Conservation (phyloP, 768 basidiomycete genomes). For the Lentinula sp. region DNA sequence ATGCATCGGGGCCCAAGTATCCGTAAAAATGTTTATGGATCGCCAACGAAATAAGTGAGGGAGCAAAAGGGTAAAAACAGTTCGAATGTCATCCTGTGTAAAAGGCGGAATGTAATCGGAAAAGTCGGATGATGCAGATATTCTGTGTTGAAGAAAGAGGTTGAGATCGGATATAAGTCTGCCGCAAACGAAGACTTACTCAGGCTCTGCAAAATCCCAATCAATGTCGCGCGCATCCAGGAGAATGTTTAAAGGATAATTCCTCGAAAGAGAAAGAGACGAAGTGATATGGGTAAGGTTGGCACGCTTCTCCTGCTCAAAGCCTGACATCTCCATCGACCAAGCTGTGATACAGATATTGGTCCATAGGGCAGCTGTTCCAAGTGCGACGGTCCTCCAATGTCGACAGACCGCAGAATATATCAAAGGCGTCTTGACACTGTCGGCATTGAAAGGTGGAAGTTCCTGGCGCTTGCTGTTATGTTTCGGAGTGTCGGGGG, state of each 20-base stretch:
- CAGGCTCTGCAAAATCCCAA: constrained; percentile 51
- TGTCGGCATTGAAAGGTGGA: constrained; percentile 30
- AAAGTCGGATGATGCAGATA: constrained; percentile 18
- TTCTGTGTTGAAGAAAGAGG: constrained; percentile 13
- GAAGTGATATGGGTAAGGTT: constrained; percentile 32
- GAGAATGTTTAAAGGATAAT: constrained; percentile 46
- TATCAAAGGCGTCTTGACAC: constrained; percentile 36
- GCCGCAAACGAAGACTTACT: constrained; percentile 23
- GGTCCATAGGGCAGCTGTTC: constrained; percentile 49
- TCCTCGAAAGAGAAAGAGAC: constrained; percentile 41
- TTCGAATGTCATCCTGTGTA: constrained; percentile 35
- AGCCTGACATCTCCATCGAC: constrained; percentile 20
- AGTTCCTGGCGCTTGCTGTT: constrained; percentile 17
- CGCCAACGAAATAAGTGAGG: constrained; percentile 49
- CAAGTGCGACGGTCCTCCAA: constrained; percentile 47
- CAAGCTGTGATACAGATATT: constrained; percentile 40
- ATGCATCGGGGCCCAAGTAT: constrained; percentile 56
- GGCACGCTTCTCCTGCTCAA: constrained; percentile 9
- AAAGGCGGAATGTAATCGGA: constrained; percentile 19
- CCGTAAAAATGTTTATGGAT: constrained; percentile 47
- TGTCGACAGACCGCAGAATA: constrained; percentile 43
- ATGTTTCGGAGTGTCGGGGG: constrained; percentile 15
- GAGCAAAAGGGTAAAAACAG: constrained; percentile 40
- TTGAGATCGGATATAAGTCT: background rate
- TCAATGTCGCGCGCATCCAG: constrained; percentile 54